Evolutionary conservation across 202 grass and related monocot genomes (phyloP).

Genomic region (Brachypodium distachyon): DNA sequence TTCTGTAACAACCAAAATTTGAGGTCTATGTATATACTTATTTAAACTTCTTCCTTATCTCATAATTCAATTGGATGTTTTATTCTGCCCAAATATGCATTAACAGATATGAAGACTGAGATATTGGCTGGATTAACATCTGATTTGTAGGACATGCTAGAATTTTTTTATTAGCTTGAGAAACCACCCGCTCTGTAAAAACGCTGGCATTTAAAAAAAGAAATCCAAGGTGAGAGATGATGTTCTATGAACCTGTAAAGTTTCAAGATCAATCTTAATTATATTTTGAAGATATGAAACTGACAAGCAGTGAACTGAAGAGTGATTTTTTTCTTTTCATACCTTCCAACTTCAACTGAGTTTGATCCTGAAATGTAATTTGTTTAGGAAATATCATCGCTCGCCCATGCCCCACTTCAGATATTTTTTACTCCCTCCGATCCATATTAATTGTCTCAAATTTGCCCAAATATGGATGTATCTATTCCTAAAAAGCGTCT

Average conservation of each 20-base stretch:
- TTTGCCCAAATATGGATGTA: too few species aligned
- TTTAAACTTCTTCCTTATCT: not conserved
- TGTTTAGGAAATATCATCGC: not conserved
- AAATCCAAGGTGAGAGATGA: not conserved
- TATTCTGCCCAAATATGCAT: not conserved
- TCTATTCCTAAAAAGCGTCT: too few species aligned
- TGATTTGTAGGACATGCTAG: not conserved
- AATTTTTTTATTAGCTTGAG: not conserved
- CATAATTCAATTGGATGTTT: not conserved
- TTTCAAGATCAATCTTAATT: not conserved
- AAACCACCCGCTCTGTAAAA: not conserved
- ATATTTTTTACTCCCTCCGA: too few species aligned
- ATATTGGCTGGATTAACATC: conserved; percentile 5
- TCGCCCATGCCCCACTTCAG: not conserved
- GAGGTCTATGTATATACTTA: not conserved
- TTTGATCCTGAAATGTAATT: not conserved
- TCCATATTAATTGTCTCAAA: too few species aligned
- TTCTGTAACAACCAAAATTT: not conserved
- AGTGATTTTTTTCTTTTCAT: not conserved
- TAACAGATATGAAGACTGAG: not conserved
- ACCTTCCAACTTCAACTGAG: not conserved
- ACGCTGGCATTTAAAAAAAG: too few species aligned
- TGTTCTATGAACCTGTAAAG: not conserved
- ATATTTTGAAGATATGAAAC: not conserved
- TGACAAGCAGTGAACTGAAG: not conserved